Conservation (phyloP, 2,329 filamentous ascomycete genomes). For the Eutypella sp. region DNA sequence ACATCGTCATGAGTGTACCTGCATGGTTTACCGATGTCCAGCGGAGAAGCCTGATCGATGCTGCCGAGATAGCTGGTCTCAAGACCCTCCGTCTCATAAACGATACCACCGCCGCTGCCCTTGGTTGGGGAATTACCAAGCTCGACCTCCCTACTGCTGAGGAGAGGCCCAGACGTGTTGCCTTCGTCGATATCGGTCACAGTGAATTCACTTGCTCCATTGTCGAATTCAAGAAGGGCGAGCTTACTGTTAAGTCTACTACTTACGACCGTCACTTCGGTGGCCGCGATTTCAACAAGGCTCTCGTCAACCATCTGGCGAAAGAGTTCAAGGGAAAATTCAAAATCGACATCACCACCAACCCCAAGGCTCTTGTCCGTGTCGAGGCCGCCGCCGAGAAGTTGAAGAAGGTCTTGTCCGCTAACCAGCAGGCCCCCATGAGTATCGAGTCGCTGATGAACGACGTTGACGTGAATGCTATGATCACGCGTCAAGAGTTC, state of each 20-base stretch:
- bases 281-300: slow-evolving; percentile 95
- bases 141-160: slow-evolving; percentile 78
- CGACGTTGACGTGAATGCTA: slow-evolving; percentile 82
- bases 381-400: slow-evolving; percentile 89
- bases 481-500: slow-evolving; percentile 91
- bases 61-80: slow-evolving; percentile 86
- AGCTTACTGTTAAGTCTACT: slow-evolving; percentile 88
- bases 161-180: slow-evolving; percentile 86
- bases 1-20: slow-evolving; percentile 90
- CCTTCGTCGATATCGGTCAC: slow-evolving; percentile 92
- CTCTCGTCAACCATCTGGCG: slow-evolving; percentile 88
- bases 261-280: slow-evolving; percentile 94
- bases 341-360: slow-evolving; percentile 91
- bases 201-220: slow-evolving; percentile 93
- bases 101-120: slow-evolving; percentile 91
- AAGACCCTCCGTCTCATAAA: slow-evolving; percentile 94
- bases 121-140: slow-evolving; percentile 98
- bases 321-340: slow-evolving; percentile 96
- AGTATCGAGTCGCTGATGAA: slow-evolving; percentile 99
- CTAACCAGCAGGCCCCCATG: slow-evolving; percentile 85
- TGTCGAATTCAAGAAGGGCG: slow-evolving; percentile 95
- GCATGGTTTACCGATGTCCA: slow-evolving; percentile 97
- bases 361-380: slow-evolving; percentile 84
- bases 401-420: slow-evolving; percentile 96
- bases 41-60: slow-evolving; percentile 83